A percentile compares a stretch with the other conserved stretches of the same genome.
phyloP scores from a whole-genome alignment of 148 eudicot species.

The Camellia granthamiana region DNA sequence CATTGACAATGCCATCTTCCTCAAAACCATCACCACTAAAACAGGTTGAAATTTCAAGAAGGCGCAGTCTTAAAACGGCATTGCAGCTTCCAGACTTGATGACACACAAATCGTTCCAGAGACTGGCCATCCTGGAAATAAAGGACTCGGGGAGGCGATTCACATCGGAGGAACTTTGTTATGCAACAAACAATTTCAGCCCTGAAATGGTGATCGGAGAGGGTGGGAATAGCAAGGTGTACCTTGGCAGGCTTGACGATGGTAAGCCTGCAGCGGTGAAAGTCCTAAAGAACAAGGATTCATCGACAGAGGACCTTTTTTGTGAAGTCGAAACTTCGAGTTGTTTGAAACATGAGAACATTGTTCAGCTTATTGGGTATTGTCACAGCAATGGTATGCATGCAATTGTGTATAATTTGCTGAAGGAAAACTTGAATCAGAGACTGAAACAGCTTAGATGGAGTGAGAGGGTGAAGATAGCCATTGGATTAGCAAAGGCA shows the following conservation, averaged over 20 bases:
- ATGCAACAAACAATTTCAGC: conserved; percentile 25
- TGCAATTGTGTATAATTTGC: conserved; percentile 31
- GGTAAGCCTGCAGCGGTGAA: conserved; percentile 32
- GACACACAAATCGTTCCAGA: conserved; percentile 19
- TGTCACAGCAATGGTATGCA: conserved; percentile 23
- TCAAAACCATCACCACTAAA: conserved; percentile 20
- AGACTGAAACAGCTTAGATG: conserved; percentile 21
- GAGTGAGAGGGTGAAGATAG: conserved; percentile 33
- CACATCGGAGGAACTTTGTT: conserved; percentile 18
- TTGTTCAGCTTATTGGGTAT: conserved; percentile 30
- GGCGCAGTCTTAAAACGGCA: background rate
- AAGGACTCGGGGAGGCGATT: conserved; percentile 21
- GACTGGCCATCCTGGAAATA: conserved; percentile 24
- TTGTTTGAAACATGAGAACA: conserved; percentile 28
- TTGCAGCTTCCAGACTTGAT: background rate
- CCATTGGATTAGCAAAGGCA: conserved; percentile 34
- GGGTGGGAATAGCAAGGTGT: conserved; percentile 30
- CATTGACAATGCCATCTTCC: conserved; percentile 31
- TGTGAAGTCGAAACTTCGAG: conserved; percentile 30
- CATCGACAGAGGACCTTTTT: conserved; percentile 21
- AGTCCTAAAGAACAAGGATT: conserved; percentile 15
- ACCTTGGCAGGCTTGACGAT: conserved; percentile 17
- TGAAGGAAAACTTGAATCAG: conserved; percentile 23
- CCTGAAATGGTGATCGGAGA: conserved; percentile 28
- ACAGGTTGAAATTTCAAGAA: conserved; percentile 1